These are phyloP conservation scores for Metarhizium anisopliae DNA, from an alignment of 2,329 filamentous ascomycete genomes.

Conservation along the genomic window DNA sequence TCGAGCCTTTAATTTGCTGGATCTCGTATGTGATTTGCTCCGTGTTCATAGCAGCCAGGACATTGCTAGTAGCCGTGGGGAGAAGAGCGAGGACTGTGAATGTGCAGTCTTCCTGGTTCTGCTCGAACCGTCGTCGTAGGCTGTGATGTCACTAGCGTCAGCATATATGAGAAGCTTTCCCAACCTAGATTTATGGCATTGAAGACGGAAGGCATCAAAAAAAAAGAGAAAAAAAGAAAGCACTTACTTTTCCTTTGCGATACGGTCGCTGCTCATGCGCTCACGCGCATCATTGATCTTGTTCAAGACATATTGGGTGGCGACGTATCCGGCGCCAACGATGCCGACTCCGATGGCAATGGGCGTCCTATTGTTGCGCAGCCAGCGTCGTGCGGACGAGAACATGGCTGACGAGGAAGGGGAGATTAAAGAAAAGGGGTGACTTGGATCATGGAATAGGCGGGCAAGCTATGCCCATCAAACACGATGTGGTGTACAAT, in stretches of 20 bases:
- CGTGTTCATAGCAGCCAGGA: conserved; percentile 79
- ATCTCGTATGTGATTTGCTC: conserved; percentile 90
- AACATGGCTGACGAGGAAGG: conserved; percentile 36
- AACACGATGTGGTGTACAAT: neutral
- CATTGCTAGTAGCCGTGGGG: conserved; percentile 82
- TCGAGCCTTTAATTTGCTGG: conserved; percentile 74
- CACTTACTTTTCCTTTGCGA: conserved; percentile 88
- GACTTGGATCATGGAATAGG: conserved; percentile 1
- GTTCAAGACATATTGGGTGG: conserved; percentile 81
- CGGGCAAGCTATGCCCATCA: neutral
- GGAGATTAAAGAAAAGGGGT: neutral
- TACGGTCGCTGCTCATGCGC: conserved; percentile 92
- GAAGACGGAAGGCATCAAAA: neutral
- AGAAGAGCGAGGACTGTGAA: conserved; percentile 95
- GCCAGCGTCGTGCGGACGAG: conserved; percentile 74
- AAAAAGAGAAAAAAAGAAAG: neutral
- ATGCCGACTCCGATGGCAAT: conserved; percentile 83
- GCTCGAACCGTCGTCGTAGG: conserved; percentile 89
- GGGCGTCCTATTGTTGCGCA: conserved; percentile 83
- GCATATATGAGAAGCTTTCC: neutral
- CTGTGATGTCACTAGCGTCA: conserved; percentile 34
- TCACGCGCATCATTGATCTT: conserved; percentile 91
- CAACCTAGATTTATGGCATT: neutral
- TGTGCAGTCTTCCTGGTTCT: conserved; percentile 98
- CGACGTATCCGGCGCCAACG: conserved; percentile 82